Evolutionary conservation across 495 filamentous ascomycete species (phyloP).

Genomic region (Talaromyces ruber): DNA sequence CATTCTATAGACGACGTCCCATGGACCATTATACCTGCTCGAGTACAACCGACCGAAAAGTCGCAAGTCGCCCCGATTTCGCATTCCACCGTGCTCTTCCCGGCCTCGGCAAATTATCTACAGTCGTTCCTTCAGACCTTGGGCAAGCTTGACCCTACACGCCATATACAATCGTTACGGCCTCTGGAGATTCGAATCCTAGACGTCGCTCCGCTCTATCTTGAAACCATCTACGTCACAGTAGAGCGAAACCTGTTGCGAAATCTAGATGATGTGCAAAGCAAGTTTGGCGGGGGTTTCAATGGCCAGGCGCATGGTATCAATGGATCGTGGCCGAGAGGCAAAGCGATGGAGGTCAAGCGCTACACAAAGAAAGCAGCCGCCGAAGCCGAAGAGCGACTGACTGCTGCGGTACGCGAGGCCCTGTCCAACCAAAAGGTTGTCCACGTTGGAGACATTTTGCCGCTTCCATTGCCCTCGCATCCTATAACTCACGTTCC

Average conservation of each 20-base stretch:
- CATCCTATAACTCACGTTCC: slow-evolving; percentile 84
- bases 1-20: slow-evolving; percentile 49
- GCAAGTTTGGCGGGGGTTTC: slow-evolving; percentile 55
- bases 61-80: slow-evolving; percentile 67
- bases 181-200: slow-evolving; percentile 73
- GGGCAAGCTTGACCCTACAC: slow-evolving; percentile 48
- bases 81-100: slow-evolving; percentile 72
- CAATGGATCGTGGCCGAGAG: slow-evolving; percentile 32
- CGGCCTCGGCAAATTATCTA: slow-evolving; percentile 67
- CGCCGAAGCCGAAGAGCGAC: slow-evolving; percentile 48
- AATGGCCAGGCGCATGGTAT: slow-evolving; percentile 18
- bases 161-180: slow-evolving; percentile 44
- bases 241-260: slow-evolving; percentile 67
- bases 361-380: slow-evolving; percentile 26
- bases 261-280: slow-evolving; percentile 53
- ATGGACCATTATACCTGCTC: slow-evolving; percentile 84
- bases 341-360: slow-evolving; percentile 28
- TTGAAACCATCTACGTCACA: slow-evolving; percentile 79
- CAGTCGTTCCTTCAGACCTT: slow-evolving; percentile 63
- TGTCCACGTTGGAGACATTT: slow-evolving; percentile 73
- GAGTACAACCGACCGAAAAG: slow-evolving; percentile 54
- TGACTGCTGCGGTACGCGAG: slow-evolving; percentile 70
- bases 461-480: slow-evolving; percentile 74
- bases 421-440: slow-evolving; percentile 62
- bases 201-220: slow-evolving; percentile 67